Evolutionary conservation across 2,329 filamentous ascomycete species (phyloP), one percentile per base, ranked within the genome.

Genomic region (Venturia aucupariae): DNA sequence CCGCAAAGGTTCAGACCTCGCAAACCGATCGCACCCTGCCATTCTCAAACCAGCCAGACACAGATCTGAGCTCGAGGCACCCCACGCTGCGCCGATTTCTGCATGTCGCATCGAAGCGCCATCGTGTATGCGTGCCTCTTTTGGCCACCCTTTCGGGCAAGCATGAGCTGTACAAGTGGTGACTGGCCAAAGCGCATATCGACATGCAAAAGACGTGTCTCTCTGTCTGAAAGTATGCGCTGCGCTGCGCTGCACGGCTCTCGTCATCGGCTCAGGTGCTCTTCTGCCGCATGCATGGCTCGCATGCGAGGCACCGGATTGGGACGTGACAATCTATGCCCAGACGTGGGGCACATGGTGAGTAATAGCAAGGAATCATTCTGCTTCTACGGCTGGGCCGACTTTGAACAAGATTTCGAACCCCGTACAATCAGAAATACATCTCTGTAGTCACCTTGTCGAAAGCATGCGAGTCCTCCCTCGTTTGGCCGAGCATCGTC

Each of bases 211-310:
- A 35, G 51, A 55, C 51, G 27, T 55, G 51, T n/a, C n/a, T n/a
- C n/a, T n/a, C n/a, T n/a, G n/a, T 55, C 51, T 55, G 30, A 55
- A 55, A 55, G 51, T 32, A 55, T 35, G 51, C 46, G 38, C 7
- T 41, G 38, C 38, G 38, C 7, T 41, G 38, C 38, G 38, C 7
- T 22, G 22, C 10, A 35, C 51, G 19, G 27, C 19, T 32, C 48
- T 55, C 48, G 27, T 55, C 46, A 32, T 55, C 48, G 32, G 48
- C 27, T 32, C 48, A 55, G 48, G 48, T 55, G 48, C 24, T 55
- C 48, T 19, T 55, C 48, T 32, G 51, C 51, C 8, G 51, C 51
- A 57, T 57, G 30, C 15, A n/a, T 35, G 51, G 51, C 11, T 57
- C 48, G 48, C 7, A 55, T 55, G 48, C 27, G 48, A 32, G 48